A percentile compares a stretch with the other conserved stretches of the same genome.
phyloP scores from a whole-genome alignment of 495 filamentous ascomycete species.

The Penicillium diatomitis region DNA sequence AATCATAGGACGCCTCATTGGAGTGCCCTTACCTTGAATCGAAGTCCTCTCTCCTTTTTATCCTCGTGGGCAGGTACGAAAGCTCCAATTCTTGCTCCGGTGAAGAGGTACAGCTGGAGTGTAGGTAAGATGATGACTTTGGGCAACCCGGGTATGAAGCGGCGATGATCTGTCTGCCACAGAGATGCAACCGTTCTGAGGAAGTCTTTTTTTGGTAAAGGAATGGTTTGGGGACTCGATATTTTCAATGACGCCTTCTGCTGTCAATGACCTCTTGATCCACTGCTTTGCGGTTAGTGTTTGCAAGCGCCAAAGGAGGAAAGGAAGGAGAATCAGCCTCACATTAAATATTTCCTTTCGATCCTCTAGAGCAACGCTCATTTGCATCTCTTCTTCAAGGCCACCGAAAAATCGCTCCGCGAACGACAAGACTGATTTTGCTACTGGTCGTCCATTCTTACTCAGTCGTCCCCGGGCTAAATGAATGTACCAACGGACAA shows the following conservation, averaged over 20 bases:
- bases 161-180: conserved; percentile 7
- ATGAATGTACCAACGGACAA: no score
- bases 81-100: conserved; percentile 14
- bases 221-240: conserved; percentile 8
- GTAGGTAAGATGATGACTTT: conserved; percentile 12
- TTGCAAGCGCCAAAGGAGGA: no score
- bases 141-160: conserved; percentile 10
- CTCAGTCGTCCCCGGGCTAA: no score
- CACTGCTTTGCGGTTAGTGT: conserved; percentile 8
- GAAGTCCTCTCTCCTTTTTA: conserved; percentile 1
- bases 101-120: conserved; percentile 17
- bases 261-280: conserved; percentile 11
- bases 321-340: no score
- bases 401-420: no score
- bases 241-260: conserved; percentile 11
- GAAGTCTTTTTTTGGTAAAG: conserved; percentile 16
- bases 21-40: conserved; percentile 2
- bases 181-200: conserved; percentile 8
- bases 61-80: conserved; percentile 9
- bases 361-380: no score
- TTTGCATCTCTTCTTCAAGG: no score
- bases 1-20: background rate
- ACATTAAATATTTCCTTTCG: no score
- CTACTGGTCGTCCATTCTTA: no score
- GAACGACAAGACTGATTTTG: no score